A percentile compares a stretch with the other conserved stretches of the same genome.
Evolutionary conservation across 1,284 basidiomycete genomes (phyloP).

Genomic region (Ceratobasidium sp.): DNA sequence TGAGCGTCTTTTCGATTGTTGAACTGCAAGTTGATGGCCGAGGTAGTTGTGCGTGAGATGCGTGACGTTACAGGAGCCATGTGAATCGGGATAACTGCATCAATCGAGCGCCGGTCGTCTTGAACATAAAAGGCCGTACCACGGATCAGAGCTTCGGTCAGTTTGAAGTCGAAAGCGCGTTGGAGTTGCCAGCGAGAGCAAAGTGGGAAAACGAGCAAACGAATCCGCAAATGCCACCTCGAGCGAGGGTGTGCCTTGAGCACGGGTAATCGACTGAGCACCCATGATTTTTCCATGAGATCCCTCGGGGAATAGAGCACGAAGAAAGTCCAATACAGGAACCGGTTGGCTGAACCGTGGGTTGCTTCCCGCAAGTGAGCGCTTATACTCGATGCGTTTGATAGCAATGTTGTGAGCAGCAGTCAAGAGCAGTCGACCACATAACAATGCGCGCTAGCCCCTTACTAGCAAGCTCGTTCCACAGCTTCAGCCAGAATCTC

Average conservation of each 20-base stretch:
- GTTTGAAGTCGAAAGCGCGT: neutral
- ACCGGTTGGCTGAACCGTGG: neutral
- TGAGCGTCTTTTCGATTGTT: neutral
- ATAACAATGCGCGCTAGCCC: too few species aligned
- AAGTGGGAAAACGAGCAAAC: neutral
- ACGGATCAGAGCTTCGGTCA: neutral
- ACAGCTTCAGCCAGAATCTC: too few species aligned
- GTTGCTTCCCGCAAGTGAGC: too few species aligned
- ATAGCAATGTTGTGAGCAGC: too few species aligned
- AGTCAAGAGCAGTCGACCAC: too few species aligned
- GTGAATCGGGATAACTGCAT: slow-evolving; percentile 4
- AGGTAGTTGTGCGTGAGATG: neutral
- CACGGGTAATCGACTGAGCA: neutral
- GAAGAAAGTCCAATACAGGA: neutral
- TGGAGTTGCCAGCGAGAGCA: neutral
- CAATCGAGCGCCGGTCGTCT: neutral
- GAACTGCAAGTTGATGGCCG: neutral
- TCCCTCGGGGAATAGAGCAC: neutral
- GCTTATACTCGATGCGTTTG: too few species aligned
- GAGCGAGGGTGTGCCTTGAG: neutral
- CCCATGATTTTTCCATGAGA: neutral
- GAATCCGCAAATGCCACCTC: neutral
- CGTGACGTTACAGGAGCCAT: neutral
- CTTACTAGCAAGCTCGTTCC: too few species aligned
- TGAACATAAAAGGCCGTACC: neutral